These are phyloP conservation scores for Conringia planisiliqua DNA, from an alignment of 345 rosid genomes.

Conservation along the genomic window DNA sequence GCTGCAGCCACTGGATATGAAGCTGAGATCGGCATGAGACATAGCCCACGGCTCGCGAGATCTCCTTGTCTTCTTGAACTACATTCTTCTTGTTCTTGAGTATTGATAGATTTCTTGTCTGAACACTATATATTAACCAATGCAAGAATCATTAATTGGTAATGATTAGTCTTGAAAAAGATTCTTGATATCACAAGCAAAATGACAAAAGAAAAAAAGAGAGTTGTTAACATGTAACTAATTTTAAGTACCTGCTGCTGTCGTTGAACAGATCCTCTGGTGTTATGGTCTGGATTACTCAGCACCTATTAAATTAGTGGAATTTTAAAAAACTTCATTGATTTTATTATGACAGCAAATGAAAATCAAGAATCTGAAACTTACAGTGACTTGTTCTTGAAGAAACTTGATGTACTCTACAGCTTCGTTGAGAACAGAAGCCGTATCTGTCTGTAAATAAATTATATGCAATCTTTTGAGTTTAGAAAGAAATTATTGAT, in stretches of 20 bases:
- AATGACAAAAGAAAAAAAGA: constrained; percentile 13
- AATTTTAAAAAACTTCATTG: background rate
- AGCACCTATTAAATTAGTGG: constrained; percentile 44
- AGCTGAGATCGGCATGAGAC: constrained; percentile 78
- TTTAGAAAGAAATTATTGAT: background rate
- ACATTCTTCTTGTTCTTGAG: constrained; percentile 28
- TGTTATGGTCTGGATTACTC: constrained; percentile 70
- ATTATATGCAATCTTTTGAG: background rate
- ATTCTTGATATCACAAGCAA: constrained; percentile 28
- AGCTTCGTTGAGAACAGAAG: constrained; percentile 94
- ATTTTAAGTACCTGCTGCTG: constrained; percentile 71
- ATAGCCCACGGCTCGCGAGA: constrained; percentile 72
- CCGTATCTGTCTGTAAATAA: constrained; percentile 80
- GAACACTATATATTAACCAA: constrained; percentile 11
- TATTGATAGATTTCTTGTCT: constrained; percentile 3
- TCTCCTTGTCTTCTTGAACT: constrained; percentile 44
- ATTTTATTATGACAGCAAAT: background rate
- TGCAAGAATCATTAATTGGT: constrained; percentile 13
- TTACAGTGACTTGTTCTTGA: constrained; percentile 77
- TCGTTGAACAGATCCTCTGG: constrained; percentile 56
- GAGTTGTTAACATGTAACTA: constrained; percentile 32
- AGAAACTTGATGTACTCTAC: constrained; percentile 84
- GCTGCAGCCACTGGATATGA: constrained; percentile 55
- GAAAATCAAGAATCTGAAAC: constrained; percentile 8
- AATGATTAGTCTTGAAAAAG: constrained; percentile 9